phyloP scores from a whole-genome alignment of 257 asterid species.

The Solanum lycopersicoides region DNA sequence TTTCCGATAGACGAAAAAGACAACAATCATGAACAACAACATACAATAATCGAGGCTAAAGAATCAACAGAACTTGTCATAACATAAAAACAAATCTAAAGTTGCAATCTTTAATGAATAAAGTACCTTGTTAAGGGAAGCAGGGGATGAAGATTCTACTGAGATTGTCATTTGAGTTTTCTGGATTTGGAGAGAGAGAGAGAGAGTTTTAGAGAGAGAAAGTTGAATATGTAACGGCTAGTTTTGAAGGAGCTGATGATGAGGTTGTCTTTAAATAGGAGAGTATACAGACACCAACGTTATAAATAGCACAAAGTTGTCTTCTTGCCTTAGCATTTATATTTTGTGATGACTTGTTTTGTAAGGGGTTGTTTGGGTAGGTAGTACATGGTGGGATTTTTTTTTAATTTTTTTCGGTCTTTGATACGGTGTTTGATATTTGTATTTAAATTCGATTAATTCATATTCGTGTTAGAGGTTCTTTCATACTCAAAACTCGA shows the following conservation, averaged over 20 bases:
- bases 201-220: constrained; percentile 3
- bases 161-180: constrained; percentile 55
- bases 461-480: too few relatives aligned
- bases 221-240: constrained; percentile 63
- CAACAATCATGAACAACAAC: neutral
- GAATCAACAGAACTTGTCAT: neutral
- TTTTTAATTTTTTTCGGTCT: too few relatives aligned
- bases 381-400: too few relatives aligned
- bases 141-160: constrained; percentile 52
- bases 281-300: constrained; percentile 28
- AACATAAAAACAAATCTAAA: neutral
- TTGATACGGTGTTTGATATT: too few relatives aligned
- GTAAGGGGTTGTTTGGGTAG: neutral
- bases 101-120: neutral
- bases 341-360: neutral
- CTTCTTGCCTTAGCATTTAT: neutral
- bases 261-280: constrained; percentile 8
- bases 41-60: neutral
- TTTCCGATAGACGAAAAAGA: neutral
- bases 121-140: constrained; percentile 50
- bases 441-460: too few relatives aligned
- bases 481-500: neutral
- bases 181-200: constrained; percentile 50
- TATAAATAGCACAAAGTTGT: constrained; percentile 5
- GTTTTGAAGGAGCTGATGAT: constrained; percentile 6